These are phyloP conservation scores for Henningerozyma blattae DNA, from an alignment of 805 yeast species.

Conservation along the genomic window DNA sequence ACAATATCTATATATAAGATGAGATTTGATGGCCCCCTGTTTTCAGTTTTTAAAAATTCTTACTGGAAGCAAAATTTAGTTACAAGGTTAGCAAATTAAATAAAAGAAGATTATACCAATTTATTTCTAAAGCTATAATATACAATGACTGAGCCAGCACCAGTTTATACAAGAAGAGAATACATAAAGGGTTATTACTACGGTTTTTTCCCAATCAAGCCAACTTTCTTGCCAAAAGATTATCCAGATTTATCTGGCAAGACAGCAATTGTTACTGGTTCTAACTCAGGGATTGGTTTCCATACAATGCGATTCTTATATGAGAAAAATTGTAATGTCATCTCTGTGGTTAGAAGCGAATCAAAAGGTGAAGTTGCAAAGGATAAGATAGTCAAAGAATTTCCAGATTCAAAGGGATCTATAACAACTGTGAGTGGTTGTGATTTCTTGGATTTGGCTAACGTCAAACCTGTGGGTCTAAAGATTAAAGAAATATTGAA, in stretches of 20 bases:
- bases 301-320: constrained; percentile 17
- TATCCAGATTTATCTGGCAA: constrained; percentile 29
- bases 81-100: no score
- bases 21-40: no score
- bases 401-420: constrained; percentile 17
- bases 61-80: no score
- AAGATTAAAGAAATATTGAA: constrained; percentile 8
- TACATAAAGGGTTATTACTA: constrained; percentile 9
- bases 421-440: constrained; percentile 16
- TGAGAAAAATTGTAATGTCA: constrained; percentile 25
- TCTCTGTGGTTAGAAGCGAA: constrained; percentile 25
- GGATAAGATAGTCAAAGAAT: constrained; percentile 14
- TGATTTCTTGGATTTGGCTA: constrained; percentile 30
- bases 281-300: constrained; percentile 28
- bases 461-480: constrained; percentile 23
- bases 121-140: no score
- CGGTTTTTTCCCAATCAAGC: constrained; percentile 18
- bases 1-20: no score
- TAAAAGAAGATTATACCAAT: no score
- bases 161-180: constrained; percentile 7
- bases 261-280: constrained; percentile 30
- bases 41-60: no score
- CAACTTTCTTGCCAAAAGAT: constrained; percentile 20
- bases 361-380: constrained; percentile 24
- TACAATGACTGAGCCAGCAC: constrained; percentile 16